Base-by-base conservation (phyloP, 257 asterid genomes). In the Cruciata laevipes region DNA sequence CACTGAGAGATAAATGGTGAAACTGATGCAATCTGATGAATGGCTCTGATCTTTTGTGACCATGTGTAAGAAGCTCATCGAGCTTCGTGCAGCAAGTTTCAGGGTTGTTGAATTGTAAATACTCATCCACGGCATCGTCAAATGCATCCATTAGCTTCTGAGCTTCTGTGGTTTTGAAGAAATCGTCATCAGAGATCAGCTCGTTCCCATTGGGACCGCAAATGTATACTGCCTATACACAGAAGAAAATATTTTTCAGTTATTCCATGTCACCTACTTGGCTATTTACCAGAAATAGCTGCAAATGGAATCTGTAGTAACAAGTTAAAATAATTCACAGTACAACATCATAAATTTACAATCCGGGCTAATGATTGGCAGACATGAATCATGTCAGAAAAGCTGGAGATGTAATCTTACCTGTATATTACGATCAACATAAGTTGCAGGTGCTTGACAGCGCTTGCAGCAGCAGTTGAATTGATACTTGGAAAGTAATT, bases 391-490 rank as follows among this genome's bases (percentile, higher is more conserved):
- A 2, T 20, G n/a, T 32, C n/a, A 13, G 6, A 61, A 47, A 17
- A 6, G 53, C 20, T 16, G 0, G 53, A 47, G 8, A 37, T 11
- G 4, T 14, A 17, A 20, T 52, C 86, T 83, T 80, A 91, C 98
- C 75, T 81, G 85, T 63, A 91, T 77, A 68, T 74, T 79, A 68
- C 11, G 63, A 80, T 91, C 96, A 59, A 78, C 84, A 60, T 79
- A 80, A 55, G 83, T 67, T 27, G 68, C 33, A 64, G 96, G 87
- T 35, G 69, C 64, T 72, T 55, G 72, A 65, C 96, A 91, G 18
- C 96, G 80, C 65, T 69, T 61, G 69, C 96, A 91, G 81, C 75
- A 40, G 72, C 97, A 91, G 11, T 4, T 58, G 57, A 91, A 91
- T 68, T 77, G 79, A 72, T 86, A 82, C 68, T 91, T 91, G 18